phyloP scores from a whole-genome alignment of 331 rosid genomes.

The Pyrus hybrid region DNA sequence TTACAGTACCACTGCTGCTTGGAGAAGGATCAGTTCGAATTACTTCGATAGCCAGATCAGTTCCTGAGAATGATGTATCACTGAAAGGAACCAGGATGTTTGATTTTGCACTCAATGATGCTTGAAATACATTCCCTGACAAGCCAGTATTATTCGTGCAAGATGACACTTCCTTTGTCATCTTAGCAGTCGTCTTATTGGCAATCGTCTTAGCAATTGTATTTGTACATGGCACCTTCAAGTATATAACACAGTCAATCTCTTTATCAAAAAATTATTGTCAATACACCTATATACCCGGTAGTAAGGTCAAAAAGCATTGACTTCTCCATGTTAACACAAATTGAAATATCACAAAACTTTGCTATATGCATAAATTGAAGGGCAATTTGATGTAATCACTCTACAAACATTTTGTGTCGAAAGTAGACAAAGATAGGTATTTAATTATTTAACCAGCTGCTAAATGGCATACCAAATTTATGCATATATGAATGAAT shows the following conservation, averaged over 20 bases:
- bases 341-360: not conserved
- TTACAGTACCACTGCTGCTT: not conserved
- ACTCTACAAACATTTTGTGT: not conserved
- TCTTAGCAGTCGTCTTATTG: not conserved
- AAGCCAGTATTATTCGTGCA: not conserved
- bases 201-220: constrained; percentile 30
- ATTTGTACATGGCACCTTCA: constrained; percentile 46
- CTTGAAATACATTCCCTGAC: constrained; percentile 3
- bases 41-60: constrained; percentile 12
- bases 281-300: not conserved
- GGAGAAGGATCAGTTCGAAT: constrained; percentile 18
- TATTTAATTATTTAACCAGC: not conserved
- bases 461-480: not conserved
- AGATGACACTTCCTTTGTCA: constrained; percentile 36
- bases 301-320: not conserved
- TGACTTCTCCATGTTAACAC: not conserved
- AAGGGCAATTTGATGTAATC: not conserved
- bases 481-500: not conserved
- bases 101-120: constrained; percentile 31
- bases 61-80: constrained; percentile 14
- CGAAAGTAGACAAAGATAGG: not conserved
- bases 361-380: not conserved
- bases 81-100: constrained; percentile 26
- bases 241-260: constrained; percentile 4
- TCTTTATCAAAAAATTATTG: not conserved